Evolutionary conservation across 2,329 filamentous ascomycete species (phyloP), one percentile per base, ranked within the genome.

Genomic region (Apiospora malaysiana): DNA sequence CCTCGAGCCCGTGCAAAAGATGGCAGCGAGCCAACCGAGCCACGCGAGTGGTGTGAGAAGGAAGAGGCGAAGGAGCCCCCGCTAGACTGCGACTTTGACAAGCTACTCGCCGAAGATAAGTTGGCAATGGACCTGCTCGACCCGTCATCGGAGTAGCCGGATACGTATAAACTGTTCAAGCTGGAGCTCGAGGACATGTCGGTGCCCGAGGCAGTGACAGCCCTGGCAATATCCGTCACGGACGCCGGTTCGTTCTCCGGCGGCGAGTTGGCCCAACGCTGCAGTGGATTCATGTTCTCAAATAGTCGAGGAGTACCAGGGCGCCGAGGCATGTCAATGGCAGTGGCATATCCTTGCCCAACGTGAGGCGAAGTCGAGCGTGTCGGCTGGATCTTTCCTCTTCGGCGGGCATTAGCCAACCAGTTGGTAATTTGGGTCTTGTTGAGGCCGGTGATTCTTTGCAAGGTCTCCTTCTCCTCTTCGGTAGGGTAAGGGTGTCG

Each of bases 401-500:
- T 88, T 70, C 94, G 90, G 59, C 94, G 90, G 71, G 94, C 94
- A 81, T 97, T 97, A 71, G 94, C 94, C 66, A 97, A 89, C 94
- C 94, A 97, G 79, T 97, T 97, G 14, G 91, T 92, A 76, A 97
- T 95, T 78, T 98, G 95, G 18, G 88, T 92, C 76, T 93, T 90
- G 79, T 90, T 94, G 51, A 98, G 85, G 9, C 94, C 94, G 0
- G 94, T 97, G 76, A 92, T 88, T 66, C 88, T 87, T 80, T 94
- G 92, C 37, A 98, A 85, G 73, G 90, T 88, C 74, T 94, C 92
- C 78, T 95, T 97, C 78, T 97, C 93, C 71, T 94, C 91, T 59
- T 97, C 94, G 45, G 90, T 95, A 6, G 95, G 94, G 78, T 97
- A 98, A 0, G 94, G 95, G 76, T 97, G 93, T 69, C 92, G 88